Conservation (phyloP, 2,329 filamentous ascomycete genomes). For the Aspergillus floridensis region DNA sequence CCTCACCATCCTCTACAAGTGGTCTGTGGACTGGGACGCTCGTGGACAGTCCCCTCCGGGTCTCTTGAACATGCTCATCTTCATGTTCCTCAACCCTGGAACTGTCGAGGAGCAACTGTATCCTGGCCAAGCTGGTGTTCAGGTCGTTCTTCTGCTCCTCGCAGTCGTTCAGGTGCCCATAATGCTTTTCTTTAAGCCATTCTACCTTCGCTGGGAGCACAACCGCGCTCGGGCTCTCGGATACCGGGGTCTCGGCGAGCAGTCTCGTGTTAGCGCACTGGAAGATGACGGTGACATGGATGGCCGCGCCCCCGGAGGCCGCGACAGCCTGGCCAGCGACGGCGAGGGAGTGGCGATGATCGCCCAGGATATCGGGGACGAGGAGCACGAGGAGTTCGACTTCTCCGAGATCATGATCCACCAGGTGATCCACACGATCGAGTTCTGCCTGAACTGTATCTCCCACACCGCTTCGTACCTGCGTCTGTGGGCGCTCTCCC, state of each 20-base stretch:
- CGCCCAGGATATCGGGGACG: conserved; percentile 73
- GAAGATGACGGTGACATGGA: conserved; percentile 80
- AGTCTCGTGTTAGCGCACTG: conserved; percentile 79
- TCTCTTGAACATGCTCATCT: conserved; percentile 97
- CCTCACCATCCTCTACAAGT: conserved; percentile 94
- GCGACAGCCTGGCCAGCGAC: conserved; percentile 70
- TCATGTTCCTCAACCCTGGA: conserved; percentile 95
- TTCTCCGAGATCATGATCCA: conserved; percentile 98
- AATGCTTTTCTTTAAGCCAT: conserved; percentile 89
- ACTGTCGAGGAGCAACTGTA: conserved; percentile 69
- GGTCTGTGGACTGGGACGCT: conserved; percentile 82
- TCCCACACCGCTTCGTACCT: conserved; percentile 98
- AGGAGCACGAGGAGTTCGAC: conserved; percentile 94
- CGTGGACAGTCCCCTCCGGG: conserved; percentile 71
- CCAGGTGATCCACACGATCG: conserved; percentile 97
- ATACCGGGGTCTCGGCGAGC: conserved; percentile 91
- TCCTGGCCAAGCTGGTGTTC: conserved; percentile 69
- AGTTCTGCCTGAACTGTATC: conserved; percentile 98
- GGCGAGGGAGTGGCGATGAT: conserved; percentile 84
- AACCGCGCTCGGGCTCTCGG: conserved; percentile 83
- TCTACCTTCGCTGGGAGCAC: conserved; percentile 91
- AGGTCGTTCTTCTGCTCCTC: conserved; percentile 74
- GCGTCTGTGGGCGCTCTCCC: conserved; percentile 93
- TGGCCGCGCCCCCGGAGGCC: conserved; percentile 57
- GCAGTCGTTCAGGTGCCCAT: conserved; percentile 86